Base-by-base conservation (phyloP, 2,329 filamentous ascomycete species). In the Trichoderma atrobrunneum region DNA sequence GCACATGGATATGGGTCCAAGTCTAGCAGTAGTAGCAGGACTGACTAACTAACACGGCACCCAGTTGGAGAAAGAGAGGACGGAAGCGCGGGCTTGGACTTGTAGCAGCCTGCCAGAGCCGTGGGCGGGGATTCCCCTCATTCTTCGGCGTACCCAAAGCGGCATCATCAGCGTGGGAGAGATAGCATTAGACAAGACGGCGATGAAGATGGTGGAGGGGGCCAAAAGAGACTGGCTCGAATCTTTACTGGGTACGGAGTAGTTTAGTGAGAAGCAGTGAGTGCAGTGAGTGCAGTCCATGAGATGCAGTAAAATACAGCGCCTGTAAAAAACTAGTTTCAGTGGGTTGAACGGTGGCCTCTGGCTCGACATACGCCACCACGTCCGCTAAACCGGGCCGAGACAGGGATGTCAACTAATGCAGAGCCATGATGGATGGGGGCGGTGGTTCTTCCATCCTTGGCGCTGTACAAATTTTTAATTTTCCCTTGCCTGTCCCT, bases 371-470 rank as follows among this genome's bases (percentile, higher is more conserved):
- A 26, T 3, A 26, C 51, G 66, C 36, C 66, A 34, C 28, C 36
- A 54, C 48, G n/a, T 60, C 66, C 26, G 57, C 66, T 61, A 51
- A 69, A 51, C 56, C 56, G 56, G 66, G 7, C 66, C 66, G 34
- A 61, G 36, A 69, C 56, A 61, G 18, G 39, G 36, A 18, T 39
- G 26, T 26, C 26, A 26, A 26, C 36, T 39, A 30, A 24, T n/a
- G n/a, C 14, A 34, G 28, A 51, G 39, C 12, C 18, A 16, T 7
- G 30, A 14, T 32, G 14, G 54, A 30, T 26, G 34, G 34, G 28
- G 28, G 26, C 26, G 24, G 24, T 24, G 60, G 36, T 34, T 56
- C 26, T 5, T 26, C 26, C 21, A 1, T 54, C 28, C 30, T 57
- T 57, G 48, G 65, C 65, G 56, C 28, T 21, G 3, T 36, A 36